These are phyloP conservation scores for Sugiyamaella sp. DNA, from an alignment of 1,139 yeast genomes.

Conservation along the genomic window DNA sequence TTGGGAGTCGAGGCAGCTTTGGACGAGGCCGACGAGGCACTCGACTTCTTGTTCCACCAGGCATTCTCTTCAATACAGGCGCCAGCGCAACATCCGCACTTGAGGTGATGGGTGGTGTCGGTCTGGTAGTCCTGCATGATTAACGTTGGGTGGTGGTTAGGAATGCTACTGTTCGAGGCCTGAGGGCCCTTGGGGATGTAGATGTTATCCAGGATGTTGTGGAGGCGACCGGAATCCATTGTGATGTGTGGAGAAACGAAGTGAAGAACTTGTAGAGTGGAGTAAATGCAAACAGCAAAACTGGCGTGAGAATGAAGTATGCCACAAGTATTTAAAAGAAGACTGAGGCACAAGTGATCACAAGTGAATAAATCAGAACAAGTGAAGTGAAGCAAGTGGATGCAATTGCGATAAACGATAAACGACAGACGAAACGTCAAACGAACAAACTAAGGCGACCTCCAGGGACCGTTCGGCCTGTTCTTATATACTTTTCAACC, in stretches of 20 bases:
- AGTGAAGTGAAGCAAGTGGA: too few relatives aligned
- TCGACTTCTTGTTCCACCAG: conserved; percentile 45
- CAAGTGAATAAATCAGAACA: too few relatives aligned
- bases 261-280: not conserved
- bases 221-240: conserved; percentile 50
- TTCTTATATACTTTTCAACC: conserved; percentile 4
- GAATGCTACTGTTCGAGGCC: conserved; percentile 40
- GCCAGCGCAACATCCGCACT: conserved; percentile 54
- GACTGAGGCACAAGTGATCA: too few relatives aligned
- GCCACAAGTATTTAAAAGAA: too few relatives aligned
- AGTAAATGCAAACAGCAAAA: not conserved
- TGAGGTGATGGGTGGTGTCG: conserved; percentile 49
- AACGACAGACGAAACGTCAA: not conserved
- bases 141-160: conserved; percentile 52
- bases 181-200: conserved; percentile 47
- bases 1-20: conserved; percentile 16
- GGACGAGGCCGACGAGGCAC: conserved; percentile 13
- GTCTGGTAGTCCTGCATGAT: conserved; percentile 51
- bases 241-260: conserved; percentile 20
- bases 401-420: not conserved
- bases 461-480: too few relatives aligned
- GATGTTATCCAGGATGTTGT: conserved; percentile 46
- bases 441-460: too few relatives aligned
- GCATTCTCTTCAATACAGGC: conserved; percentile 52
- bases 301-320: too few relatives aligned